phyloP scores from a whole-genome alignment of 2,329 filamentous ascomycete genomes.

The Colletotrichum magnum region DNA sequence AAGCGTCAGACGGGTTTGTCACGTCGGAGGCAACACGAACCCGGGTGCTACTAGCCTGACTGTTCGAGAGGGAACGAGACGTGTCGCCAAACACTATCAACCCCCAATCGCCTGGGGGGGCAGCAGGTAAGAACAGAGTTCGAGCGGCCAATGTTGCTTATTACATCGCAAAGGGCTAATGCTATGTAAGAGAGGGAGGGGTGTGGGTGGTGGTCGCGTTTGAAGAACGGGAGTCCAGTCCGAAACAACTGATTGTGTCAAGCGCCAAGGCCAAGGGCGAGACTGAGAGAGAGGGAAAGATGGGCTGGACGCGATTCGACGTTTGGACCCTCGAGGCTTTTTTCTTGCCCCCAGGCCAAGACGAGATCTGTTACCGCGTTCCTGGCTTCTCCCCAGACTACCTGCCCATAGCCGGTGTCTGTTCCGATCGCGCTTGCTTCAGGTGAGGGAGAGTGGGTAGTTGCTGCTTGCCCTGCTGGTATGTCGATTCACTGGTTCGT shows the following conservation, averaged over 20 bases:
- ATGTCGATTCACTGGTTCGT: no score
- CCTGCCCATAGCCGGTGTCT: no score
- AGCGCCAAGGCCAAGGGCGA: conserved; percentile 30
- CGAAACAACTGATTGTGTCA: conserved; percentile 38
- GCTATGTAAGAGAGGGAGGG: background rate
- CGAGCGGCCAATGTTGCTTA: conserved; percentile 10
- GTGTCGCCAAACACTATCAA: background rate
- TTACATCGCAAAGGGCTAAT: conserved; percentile 13
- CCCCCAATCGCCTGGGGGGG: no score
- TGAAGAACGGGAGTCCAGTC: conserved; percentile 17
- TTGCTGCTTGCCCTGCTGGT: no score
- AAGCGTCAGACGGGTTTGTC: conserved; percentile 7
- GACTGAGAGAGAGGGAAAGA: background rate
- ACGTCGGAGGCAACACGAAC: conserved; percentile 14
- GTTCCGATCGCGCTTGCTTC: no score
- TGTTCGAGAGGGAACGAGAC: background rate
- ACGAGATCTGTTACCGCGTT: background rate
- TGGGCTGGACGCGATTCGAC: conserved; percentile 6
- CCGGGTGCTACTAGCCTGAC: background rate
- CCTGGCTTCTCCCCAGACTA: no score
- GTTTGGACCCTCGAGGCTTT: conserved; percentile 16
- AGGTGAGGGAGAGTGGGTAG: no score
- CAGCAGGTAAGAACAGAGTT: background rate
- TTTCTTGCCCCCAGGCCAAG: background rate
- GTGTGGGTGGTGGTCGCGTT: conserved; percentile 1